Percentiles rank a stretch among this genome's conserved stretches.
phyloP scores from a whole-genome alignment of 164 flowering plant species.

The Litsea cubeba region DNA sequence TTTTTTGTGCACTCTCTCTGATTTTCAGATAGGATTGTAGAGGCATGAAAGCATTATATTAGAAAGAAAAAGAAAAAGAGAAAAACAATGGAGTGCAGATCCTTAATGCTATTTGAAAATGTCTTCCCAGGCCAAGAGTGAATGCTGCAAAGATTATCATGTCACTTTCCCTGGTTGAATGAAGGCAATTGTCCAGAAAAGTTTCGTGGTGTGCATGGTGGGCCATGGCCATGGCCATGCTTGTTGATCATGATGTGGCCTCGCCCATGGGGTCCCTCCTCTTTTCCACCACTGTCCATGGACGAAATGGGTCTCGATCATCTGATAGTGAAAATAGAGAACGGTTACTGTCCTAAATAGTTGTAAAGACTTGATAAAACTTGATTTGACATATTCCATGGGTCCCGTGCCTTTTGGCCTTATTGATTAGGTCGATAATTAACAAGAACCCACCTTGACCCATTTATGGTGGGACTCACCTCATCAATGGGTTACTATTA shows the following conservation, averaged over 20 bases:
- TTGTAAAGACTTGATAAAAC: background rate
- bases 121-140: conserved; percentile 5
- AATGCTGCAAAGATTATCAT: background rate
- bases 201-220: background rate
- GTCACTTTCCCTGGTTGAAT: conserved; percentile 1
- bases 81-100: background rate
- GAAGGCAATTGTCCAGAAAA: background rate
- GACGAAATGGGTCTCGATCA: background rate
- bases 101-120: background rate
- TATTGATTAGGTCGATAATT: background rate
- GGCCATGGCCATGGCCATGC: conserved; percentile 1
- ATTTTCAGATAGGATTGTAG: too few species aligned
- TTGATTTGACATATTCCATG: background rate
- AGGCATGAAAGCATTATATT: too few species aligned
- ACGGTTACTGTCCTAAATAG: too few species aligned
- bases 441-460: background rate
- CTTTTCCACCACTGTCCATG: background rate
- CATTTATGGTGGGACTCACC: background rate
- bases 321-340: background rate
- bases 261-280: background rate
- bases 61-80: background rate
- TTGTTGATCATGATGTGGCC: background rate
- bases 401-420: background rate
- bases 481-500: too few species aligned
- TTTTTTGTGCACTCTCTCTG: too few species aligned